A percentile compares a stretch with the other conserved stretches of the same genome.
Conservation (phyloP, 352 stramenopile species). For the Albugo laibachii region DNA sequence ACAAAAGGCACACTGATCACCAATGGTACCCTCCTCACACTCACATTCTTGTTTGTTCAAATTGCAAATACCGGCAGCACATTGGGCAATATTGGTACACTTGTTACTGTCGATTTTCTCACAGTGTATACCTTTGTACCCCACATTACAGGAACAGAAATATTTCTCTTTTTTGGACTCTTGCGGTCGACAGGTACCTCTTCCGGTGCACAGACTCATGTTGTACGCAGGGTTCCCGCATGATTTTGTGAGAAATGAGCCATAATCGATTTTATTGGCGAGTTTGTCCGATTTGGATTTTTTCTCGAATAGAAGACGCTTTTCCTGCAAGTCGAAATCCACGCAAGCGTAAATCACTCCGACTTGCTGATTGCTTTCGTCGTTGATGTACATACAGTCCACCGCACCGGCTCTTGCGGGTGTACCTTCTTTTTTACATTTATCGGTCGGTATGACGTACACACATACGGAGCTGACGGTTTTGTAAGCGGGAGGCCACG, state of each 20-base stretch:
- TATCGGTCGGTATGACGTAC: constrained; percentile 32
- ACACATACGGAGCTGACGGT: constrained; percentile 48
- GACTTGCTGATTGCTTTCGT: constrained; percentile 10
- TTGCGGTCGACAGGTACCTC: constrained; percentile 34
- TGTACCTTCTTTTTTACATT: constrained; percentile 14
- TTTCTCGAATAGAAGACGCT: constrained; percentile 30
- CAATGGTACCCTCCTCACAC: constrained; percentile 33
- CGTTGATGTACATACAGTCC: neutral
- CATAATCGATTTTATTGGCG: constrained; percentile 35
- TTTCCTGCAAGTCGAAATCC: constrained; percentile 38
- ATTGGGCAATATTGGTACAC: neutral
- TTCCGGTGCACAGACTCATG: constrained; percentile 35
- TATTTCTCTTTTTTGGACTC: constrained; percentile 24
- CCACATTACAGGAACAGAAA: constrained; percentile 14
- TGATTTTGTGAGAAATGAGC: constrained; percentile 20
- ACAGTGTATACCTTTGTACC: constrained; percentile 59
- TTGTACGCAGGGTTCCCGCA: constrained; percentile 45
- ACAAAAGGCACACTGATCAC: constrained; percentile 48
- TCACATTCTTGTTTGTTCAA: constrained; percentile 34
- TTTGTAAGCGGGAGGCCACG: constrained; percentile 34
- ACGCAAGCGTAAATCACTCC: constrained; percentile 64
- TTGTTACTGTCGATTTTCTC: constrained; percentile 23
- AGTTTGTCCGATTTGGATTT: constrained; percentile 27
- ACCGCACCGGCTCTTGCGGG: neutral
- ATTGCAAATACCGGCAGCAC: constrained; percentile 35